phyloP scores from a whole-genome alignment of 306 rosid species.

The Carpinus fangiana region DNA sequence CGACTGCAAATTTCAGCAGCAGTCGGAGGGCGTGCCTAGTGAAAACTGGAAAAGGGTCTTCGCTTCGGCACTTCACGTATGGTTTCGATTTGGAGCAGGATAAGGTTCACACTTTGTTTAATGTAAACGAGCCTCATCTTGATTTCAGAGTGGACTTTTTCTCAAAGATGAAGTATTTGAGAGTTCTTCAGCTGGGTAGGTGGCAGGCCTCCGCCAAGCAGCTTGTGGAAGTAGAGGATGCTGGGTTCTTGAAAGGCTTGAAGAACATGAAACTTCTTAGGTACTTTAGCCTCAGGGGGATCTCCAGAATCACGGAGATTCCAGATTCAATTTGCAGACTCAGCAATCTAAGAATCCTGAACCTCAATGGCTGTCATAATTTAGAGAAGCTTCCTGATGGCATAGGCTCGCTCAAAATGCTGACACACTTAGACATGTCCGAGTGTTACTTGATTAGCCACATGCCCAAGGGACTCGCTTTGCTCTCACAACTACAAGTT shows the following conservation, averaged over 20 bases:
- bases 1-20: not conserved
- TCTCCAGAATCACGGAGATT: slow-evolving; percentile 22
- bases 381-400: slow-evolving; percentile 22
- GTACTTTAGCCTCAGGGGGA: slow-evolving; percentile 27
- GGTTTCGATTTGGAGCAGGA: not conserved
- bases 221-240: slow-evolving; percentile 16
- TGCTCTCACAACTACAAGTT: slow-evolving; percentile 19
- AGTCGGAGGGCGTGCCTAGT: slow-evolving; percentile 18
- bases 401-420: slow-evolving; percentile 24
- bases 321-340: slow-evolving; percentile 28
- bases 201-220: slow-evolving; percentile 3
- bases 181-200: slow-evolving; percentile 26
- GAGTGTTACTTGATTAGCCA: slow-evolving; percentile 24
- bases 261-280: slow-evolving; percentile 22
- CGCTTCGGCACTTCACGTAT: not conserved
- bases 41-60: slow-evolving; percentile 1
- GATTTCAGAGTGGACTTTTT: slow-evolving; percentile 18
- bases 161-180: slow-evolving; percentile 21
- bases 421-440: slow-evolving; percentile 27
- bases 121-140: slow-evolving; percentile 23
- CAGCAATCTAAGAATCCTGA: slow-evolving; percentile 21
- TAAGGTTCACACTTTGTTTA: slow-evolving; percentile 8
- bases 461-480: slow-evolving; percentile 27
- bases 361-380: slow-evolving; percentile 26
- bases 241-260: slow-evolving; percentile 28